Conservation (phyloP, 1,284 basidiomycete species). For the Malassezia sp. region DNA sequence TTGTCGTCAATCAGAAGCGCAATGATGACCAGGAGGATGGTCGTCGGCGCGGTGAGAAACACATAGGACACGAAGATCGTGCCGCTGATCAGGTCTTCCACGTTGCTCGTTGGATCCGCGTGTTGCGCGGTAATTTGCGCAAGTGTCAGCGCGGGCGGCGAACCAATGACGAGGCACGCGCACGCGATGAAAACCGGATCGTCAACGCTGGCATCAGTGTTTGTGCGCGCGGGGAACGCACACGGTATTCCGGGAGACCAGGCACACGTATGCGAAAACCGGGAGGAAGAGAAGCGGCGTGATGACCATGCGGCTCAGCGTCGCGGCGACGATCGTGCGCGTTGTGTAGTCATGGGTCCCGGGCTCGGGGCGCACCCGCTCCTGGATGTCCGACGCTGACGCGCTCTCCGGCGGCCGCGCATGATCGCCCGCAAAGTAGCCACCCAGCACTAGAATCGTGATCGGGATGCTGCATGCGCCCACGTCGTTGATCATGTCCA, state of each 20-base stretch:
- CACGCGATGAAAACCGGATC: conserved; percentile 72
- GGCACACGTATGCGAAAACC: conserved; percentile 31
- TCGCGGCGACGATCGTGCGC: conserved; percentile 66
- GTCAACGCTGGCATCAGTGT: conserved; percentile 27
- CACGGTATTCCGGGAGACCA: conserved; percentile 19
- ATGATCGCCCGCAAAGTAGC: conserved; percentile 56
- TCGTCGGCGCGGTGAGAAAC: conserved; percentile 38
- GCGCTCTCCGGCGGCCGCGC: background rate
- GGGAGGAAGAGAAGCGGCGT: conserved; percentile 60
- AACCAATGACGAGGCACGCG: conserved; percentile 62
- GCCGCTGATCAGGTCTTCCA: conserved; percentile 68
- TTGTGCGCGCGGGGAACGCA: conserved; percentile 14
- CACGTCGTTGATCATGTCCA: conserved; percentile 48
- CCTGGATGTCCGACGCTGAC: background rate
- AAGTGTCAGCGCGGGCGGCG: conserved; percentile 57
- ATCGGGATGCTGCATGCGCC: conserved; percentile 57
- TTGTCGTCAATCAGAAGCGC: conserved; percentile 36
- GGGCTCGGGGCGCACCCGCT: background rate
- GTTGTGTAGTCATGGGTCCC: conserved; percentile 42
- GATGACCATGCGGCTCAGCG: conserved; percentile 70
- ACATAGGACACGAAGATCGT: conserved; percentile 48
- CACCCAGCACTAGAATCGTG: conserved; percentile 80
- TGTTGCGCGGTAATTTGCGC: conserved; percentile 74
- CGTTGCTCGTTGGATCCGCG: conserved; percentile 61
- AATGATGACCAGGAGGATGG: conserved; percentile 29